Conservation (phyloP, 2,329 filamentous ascomycete species). For the Plenodomus tracheiphilus region DNA sequence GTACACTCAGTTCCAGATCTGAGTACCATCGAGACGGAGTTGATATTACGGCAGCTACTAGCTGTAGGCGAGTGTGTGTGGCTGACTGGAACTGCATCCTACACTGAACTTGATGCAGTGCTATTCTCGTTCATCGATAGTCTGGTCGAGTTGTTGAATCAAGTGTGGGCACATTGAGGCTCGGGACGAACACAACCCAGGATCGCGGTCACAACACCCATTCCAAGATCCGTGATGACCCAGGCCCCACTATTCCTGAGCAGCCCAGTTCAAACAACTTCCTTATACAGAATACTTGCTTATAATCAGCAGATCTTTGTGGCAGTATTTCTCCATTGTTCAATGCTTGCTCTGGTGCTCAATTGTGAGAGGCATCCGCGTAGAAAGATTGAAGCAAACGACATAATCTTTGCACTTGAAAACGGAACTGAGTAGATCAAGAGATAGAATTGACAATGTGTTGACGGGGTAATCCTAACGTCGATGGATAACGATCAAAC, state of each 20-base stretch:
- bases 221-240: not conserved
- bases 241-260: not conserved
- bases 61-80: conserved; percentile 18
- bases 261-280: not conserved
- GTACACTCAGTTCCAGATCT: conserved; percentile 24
- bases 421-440: too few relatives aligned
- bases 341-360: too few relatives aligned
- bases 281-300: too few relatives aligned
- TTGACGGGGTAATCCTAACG: too few relatives aligned
- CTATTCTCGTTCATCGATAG: conserved; percentile 19
- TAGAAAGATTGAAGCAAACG: too few relatives aligned
- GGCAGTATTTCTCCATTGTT: too few relatives aligned
- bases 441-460: too few relatives aligned
- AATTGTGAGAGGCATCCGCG: too few relatives aligned
- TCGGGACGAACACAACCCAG: conserved; percentile 2
- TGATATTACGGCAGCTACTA: conserved; percentile 16
- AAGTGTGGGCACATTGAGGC: conserved; percentile 1
- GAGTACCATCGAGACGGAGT: conserved; percentile 9
- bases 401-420: too few relatives aligned
- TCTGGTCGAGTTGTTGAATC: conserved; percentile 17
- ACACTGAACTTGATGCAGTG: conserved; percentile 22
- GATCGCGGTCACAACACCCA: conserved; percentile 1
- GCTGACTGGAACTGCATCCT: conserved; percentile 20
- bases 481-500: not conserved
- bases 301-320: too few relatives aligned